A percentile compares a stretch with the other conserved stretches of the same genome.
Conservation (phyloP, 169 alveolate species). For the Plasmodium adleri region DNA sequence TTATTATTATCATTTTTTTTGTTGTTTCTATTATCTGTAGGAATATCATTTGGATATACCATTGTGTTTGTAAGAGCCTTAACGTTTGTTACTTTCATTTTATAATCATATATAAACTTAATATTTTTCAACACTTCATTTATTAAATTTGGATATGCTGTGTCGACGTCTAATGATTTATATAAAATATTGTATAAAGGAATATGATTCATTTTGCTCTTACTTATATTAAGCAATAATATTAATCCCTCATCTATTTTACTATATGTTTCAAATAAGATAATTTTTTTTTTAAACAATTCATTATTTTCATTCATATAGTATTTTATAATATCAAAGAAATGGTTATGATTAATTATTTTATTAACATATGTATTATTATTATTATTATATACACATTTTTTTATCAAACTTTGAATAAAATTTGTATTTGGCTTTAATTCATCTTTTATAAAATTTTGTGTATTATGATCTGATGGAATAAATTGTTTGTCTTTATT, state of each 20-base stretch:
- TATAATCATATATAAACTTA: conserved; percentile 27
- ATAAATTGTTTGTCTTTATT: not conserved
- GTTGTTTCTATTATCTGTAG: too few species aligned
- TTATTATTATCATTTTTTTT: not conserved
- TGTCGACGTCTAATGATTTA: not conserved
- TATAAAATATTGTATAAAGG: not conserved
- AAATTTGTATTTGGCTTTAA: not conserved
- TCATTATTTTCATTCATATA: conserved; percentile 37
- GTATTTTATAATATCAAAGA: conserved; percentile 23
- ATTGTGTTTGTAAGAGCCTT: too few species aligned
- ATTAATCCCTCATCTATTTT: conserved; percentile 39
- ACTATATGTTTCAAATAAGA: conserved; percentile 29
- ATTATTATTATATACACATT: not conserved
- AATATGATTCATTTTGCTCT: conserved; percentile 8
- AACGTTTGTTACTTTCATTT: not conserved
- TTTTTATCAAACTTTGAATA: not conserved
- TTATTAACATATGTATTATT: not conserved
- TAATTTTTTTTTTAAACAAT: conserved; percentile 38
- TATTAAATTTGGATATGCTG: not conserved
- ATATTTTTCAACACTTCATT: conserved; percentile 21
- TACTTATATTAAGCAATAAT: conserved; percentile 14
- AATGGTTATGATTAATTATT: conserved; percentile 16
- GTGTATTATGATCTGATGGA: not conserved
- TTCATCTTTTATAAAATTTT: not conserved
- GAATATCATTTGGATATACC: too few species aligned